phyloP scores from a whole-genome alignment of 2,329 filamentous ascomycete species.

The Cladosporium sp. region DNA sequence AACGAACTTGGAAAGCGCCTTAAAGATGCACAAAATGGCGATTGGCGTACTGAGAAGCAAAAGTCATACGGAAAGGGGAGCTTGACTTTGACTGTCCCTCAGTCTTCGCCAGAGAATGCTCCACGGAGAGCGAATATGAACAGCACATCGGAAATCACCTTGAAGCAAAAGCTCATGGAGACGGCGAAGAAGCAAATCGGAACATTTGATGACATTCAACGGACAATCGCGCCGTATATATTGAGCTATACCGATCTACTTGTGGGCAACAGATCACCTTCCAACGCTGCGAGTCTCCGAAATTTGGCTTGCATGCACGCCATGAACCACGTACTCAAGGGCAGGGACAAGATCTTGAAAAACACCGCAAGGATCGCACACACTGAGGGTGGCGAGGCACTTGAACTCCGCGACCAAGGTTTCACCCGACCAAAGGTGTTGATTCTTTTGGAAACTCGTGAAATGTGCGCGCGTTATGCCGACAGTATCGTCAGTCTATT shows the following conservation, averaged over 20 bases:
- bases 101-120: conserved; percentile 8
- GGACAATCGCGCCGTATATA: conserved; percentile 64
- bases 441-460: conserved; percentile 82
- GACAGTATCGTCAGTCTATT: conserved; percentile 72
- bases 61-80: conserved; percentile 13
- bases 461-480: conserved; percentile 76
- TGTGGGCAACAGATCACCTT: conserved; percentile 65
- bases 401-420: conserved; percentile 85
- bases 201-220: conserved; percentile 59
- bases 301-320: conserved; percentile 75
- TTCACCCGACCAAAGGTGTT: conserved; percentile 94
- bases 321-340: conserved; percentile 91
- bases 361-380: conserved; percentile 78
- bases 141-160: conserved; percentile 43
- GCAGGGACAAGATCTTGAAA: conserved; percentile 85
- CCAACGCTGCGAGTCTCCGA: conserved; percentile 66
- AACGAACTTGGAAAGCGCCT: conserved; percentile 52
- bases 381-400: conserved; percentile 56
- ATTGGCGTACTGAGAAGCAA: conserved; percentile 40
- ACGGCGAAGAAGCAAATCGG: conserved; percentile 51
- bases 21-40: conserved; percentile 42
- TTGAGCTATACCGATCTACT: conserved; percentile 82
- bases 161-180: conserved; percentile 67
- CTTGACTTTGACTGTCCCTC: conserved; percentile 19
- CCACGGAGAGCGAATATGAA: conserved; percentile 13